Evolutionary conservation across 2,329 filamentous ascomycete species (phyloP).

Genomic region (Microdochium trichocladiopsis): DNA sequence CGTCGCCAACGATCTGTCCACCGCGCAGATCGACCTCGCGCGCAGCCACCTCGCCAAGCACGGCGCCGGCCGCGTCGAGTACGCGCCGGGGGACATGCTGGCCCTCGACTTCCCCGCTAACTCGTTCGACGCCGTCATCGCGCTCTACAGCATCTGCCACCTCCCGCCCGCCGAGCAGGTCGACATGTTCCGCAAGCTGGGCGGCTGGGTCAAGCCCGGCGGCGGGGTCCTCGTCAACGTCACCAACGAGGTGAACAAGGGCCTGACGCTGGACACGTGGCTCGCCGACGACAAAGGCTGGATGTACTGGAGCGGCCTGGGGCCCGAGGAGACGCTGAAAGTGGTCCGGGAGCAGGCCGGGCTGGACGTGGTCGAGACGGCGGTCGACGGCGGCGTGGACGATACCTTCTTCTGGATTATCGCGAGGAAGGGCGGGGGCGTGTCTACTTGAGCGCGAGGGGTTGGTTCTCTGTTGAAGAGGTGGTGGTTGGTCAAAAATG

Average conservation of each 20-base stretch:
- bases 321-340: conserved; percentile 22
- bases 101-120: conserved; percentile 22
- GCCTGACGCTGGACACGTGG: conserved; percentile 25
- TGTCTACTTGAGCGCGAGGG: not conserved
- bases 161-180: conserved; percentile 43
- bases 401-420: conserved; percentile 31
- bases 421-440: conserved; percentile 11
- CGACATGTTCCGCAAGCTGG: conserved; percentile 33
- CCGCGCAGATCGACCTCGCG: conserved; percentile 26
- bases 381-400: conserved; percentile 21
- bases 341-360: conserved; percentile 18
- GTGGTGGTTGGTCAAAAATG: no score
- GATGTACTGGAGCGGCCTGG: conserved; percentile 37
- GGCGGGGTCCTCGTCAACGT: conserved; percentile 44
- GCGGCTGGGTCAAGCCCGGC: conserved; percentile 41
- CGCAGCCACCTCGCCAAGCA: conserved; percentile 15
- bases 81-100: conserved; percentile 28
- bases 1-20: conserved; percentile 33
- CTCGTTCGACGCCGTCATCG: conserved; percentile 39
- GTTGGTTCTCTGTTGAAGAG: no score
- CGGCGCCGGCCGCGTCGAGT: conserved; percentile 2
- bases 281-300: conserved; percentile 27
- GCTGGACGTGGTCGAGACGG: conserved; percentile 19
- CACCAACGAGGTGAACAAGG: conserved; percentile 16
- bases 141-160: conserved; percentile 48